Base-by-base conservation (phyloP, 306 rosid species). In the Medicago arabica region DNA sequence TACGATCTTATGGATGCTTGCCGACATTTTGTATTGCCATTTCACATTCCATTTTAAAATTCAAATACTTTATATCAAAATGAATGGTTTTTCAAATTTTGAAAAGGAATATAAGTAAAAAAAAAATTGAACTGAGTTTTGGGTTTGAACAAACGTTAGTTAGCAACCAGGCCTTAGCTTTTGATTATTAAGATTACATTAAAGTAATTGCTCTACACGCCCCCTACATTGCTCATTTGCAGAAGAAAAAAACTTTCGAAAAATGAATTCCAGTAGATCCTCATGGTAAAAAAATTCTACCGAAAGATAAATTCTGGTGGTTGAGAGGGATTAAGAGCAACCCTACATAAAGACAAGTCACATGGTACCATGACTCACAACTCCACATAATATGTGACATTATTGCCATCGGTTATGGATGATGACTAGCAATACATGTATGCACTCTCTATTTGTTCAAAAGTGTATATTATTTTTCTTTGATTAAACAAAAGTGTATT, bases 331-430 rank as follows among this genome's bases (percentile, higher is more conserved):
- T 28, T 28, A 28, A 28, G 31, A 28, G 31, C 31, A 28, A 28
- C 31, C 38, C 7, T 34, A 34, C 38, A 34, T 34, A 2, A 71
- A 65, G 74, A 72, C 83, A 55, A 34, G 69, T 55, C 43, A 54
- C 19, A 79, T 55, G 78, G 47, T 72, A 18, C 3, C 18, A 72
- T 72, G 74, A 53, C 69, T 54, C 61, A 72, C 73, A 74, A 28
- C 69, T 28, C 61, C 19, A 55, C 67, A 63, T 72, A 64, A 65
- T 72, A 16, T 41, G 40, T 21, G 3, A 1, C 58, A 51, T 51
- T 51, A 51, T 51, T 51, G 16, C 9, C 58, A 51, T 16, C 65
- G 13, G 1, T 15, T 12, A 59, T 59, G 58, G 58, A 59, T 59
- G 65, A 59, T 59, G 58, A 51, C 23, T 16, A 0, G 58, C 58